Evolutionary conservation across 163 green algal genomes (phyloP).

Genomic region (Coccomyxa subellipsoidea): DNA sequence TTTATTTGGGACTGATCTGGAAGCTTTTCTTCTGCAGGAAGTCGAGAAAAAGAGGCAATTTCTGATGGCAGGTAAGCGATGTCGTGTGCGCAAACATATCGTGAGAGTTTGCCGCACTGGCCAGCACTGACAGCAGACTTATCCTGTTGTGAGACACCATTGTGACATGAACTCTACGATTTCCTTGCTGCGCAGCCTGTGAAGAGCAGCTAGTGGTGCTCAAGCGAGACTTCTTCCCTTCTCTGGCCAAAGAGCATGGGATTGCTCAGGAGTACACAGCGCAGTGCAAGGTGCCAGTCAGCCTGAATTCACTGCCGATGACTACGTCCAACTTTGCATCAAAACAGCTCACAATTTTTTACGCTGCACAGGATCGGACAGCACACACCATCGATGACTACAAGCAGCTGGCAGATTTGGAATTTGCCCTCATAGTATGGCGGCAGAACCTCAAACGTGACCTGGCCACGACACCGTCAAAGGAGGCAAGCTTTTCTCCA

Average conservation of each 20-base stretch:
- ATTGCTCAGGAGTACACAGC: slow-evolving; percentile 9
- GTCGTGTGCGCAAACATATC: too few relatives aligned
- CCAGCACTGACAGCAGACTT: too few relatives aligned
- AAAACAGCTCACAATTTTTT: too few relatives aligned
- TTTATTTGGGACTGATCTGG: too few relatives aligned
- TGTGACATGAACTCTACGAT: neutral
- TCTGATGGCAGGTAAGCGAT: slow-evolving; percentile 28
- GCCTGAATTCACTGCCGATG: neutral
- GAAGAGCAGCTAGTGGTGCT: neutral
- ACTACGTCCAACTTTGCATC: neutral
- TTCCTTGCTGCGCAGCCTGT: neutral
- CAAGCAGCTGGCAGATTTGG: slow-evolving; percentile 24
- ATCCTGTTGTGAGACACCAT: slow-evolving; percentile 38
- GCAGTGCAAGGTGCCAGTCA: slow-evolving; percentile 16
- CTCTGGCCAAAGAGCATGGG: slow-evolving; percentile 25
- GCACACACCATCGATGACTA: slow-evolving; percentile 21
- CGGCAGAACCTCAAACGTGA: slow-evolving; percentile 23
- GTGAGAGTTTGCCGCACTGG: too few relatives aligned
- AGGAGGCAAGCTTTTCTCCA: neutral
- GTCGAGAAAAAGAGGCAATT: neutral
- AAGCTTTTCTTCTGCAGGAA: too few relatives aligned
- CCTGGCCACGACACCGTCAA: neutral
- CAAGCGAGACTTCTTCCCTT: neutral
- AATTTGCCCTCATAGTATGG: slow-evolving; percentile 25
- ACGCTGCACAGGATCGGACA: too few relatives aligned